Conservation (phyloP, 495 filamentous ascomycete genomes). For the Trypethelium eluteriae region DNA sequence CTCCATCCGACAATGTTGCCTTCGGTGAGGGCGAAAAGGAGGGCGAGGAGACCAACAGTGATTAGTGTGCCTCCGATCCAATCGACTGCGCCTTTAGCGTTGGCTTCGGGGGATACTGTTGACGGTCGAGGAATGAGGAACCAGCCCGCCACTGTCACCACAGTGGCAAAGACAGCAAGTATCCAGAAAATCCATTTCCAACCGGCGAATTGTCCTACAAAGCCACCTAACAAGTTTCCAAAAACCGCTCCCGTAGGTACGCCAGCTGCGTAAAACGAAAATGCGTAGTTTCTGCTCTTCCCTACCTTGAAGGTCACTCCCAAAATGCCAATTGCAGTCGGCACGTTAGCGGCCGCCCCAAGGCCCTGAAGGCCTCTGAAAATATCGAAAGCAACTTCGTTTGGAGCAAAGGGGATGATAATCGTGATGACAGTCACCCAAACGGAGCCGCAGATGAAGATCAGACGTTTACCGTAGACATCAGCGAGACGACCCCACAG, state of each 20-base stretch:
- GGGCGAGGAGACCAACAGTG: conserved; percentile 39
- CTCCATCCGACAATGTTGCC: conserved; percentile 61
- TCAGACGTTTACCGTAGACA: conserved; percentile 33
- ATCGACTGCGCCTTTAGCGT: conserved; percentile 27
- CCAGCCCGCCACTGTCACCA: no score
- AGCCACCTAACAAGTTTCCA: conserved; percentile 48
- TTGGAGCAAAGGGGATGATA: conserved; percentile 30
- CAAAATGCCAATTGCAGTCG: conserved; percentile 54
- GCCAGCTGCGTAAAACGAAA: conserved; percentile 35
- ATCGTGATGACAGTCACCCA: conserved; percentile 32
- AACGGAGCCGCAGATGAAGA: conserved; percentile 34
- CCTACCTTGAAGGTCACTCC: conserved; percentile 54
- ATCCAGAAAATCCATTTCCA: conserved; percentile 54
- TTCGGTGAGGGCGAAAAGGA: conserved; percentile 57
- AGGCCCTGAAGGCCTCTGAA: conserved; percentile 35
- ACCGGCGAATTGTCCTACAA: conserved; percentile 47
- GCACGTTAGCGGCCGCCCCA: conserved; percentile 35
- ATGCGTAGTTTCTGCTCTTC: conserved; percentile 57
- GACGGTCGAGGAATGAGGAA: conserved; percentile 31
- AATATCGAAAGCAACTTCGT: conserved; percentile 37
- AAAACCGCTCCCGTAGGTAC: conserved; percentile 45
- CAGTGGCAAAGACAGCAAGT: conserved; percentile 30
- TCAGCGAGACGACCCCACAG: conserved; percentile 35
- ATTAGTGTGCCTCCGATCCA: conserved; percentile 36
- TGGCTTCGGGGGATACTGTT: neutral